These are phyloP conservation scores for Corylus avellana DNA, from an alignment of 306 rosid species.

Conservation along the genomic window DNA sequence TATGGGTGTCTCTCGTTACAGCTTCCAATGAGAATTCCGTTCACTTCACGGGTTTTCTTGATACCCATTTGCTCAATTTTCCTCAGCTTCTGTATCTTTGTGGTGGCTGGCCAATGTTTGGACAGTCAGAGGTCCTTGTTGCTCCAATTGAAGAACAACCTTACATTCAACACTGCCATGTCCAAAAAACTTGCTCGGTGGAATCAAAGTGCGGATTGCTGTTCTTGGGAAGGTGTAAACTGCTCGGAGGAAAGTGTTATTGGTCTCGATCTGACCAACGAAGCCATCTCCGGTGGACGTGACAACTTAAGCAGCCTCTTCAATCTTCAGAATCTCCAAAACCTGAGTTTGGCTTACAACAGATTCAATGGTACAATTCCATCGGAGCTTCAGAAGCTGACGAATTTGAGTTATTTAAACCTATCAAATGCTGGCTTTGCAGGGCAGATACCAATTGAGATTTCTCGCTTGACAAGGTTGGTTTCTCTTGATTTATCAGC, in stretches of 20 bases:
- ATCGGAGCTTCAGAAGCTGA: slow-evolving; percentile 28
- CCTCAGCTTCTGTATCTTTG: not conserved
- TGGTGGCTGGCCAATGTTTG: not conserved
- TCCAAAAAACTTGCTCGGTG: not conserved
- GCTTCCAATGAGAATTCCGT: not conserved
- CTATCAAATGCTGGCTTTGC: slow-evolving; percentile 38
- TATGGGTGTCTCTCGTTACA: not conserved
- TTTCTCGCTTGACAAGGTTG: slow-evolving; percentile 45
- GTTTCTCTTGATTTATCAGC: slow-evolving; percentile 42
- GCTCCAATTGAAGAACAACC: not conserved
- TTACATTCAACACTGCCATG: too few relatives aligned
- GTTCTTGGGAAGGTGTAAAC: slow-evolving; percentile 37
- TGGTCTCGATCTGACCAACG: slow-evolving; percentile 35
- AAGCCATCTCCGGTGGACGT: slow-evolving; percentile 34
- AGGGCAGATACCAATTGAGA: slow-evolving; percentile 42
- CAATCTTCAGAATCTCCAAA: slow-evolving; percentile 30
- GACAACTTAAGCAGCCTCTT: slow-evolving; percentile 33
- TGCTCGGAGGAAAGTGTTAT: slow-evolving; percentile 13
- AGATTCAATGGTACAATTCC: slow-evolving; percentile 31
- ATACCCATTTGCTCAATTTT: not conserved
- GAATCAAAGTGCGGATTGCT: slow-evolving; percentile 12
- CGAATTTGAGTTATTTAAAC: slow-evolving; percentile 28
- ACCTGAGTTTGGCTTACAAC: slow-evolving; percentile 34
- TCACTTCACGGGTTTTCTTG: not conserved
- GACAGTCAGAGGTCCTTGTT: not conserved